phyloP scores from a whole-genome alignment of 1,284 basidiomycete genomes.

The Porphyrellus sp. region DNA sequence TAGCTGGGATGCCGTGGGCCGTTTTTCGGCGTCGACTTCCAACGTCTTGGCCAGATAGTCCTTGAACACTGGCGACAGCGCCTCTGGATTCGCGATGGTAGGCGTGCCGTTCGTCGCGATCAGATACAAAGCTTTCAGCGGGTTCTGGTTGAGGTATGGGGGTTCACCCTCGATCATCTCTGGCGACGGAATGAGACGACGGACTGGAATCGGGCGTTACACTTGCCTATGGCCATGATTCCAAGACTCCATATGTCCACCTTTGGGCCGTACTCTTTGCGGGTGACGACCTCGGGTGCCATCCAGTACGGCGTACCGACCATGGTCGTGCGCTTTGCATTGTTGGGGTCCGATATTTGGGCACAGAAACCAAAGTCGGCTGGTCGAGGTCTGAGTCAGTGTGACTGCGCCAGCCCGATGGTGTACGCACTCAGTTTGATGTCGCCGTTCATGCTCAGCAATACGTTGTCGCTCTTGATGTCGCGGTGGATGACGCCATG shows the following conservation, averaged over 20 bases:
- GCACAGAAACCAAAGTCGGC: constrained; percentile 99
- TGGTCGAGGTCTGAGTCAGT: constrained; percentile 34
- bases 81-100: constrained; percentile 93
- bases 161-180: constrained; percentile 99
- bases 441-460: constrained; percentile 89
- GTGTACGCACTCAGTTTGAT: constrained; percentile 89
- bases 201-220: not conserved
- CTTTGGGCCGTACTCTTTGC: constrained; percentile 98
- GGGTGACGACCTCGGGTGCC: constrained; percentile 97
- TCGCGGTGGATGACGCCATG: constrained; percentile 97
- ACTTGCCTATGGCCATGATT: constrained; percentile 94
- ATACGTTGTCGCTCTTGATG: constrained; percentile 97
- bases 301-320: constrained; percentile 99
- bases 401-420: not conserved
- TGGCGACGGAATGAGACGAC: constrained; percentile 30
- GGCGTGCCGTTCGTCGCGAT: constrained; percentile 99
- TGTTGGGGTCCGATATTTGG: constrained; percentile 87
- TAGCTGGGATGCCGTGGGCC: constrained; percentile 84
- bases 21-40: constrained; percentile 92
- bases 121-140: constrained; percentile 90
- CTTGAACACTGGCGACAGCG: constrained; percentile 81
- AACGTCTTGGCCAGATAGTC: constrained; percentile 90
- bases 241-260: constrained; percentile 99
- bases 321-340: constrained; percentile 98
- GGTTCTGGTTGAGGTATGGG: constrained; percentile 96